These are phyloP conservation scores for Heterobasidion occidentale DNA, from an alignment of 1,284 basidiomycete genomes.

Conservation along the genomic window DNA sequence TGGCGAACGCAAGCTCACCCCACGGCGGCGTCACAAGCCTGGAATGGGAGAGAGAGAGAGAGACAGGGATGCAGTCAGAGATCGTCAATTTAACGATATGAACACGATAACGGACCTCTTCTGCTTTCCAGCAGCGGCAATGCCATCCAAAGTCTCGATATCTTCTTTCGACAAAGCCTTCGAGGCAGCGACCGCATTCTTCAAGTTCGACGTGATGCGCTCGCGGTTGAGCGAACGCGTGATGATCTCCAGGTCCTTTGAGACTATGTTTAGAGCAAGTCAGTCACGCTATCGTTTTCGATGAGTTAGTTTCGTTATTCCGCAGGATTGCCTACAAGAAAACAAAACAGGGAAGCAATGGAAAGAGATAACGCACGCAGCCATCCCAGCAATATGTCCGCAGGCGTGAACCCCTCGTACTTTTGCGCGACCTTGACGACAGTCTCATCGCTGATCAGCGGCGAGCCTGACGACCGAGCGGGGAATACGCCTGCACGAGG, in stretches of 20 bases:
- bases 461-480: background rate
- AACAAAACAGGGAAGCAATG: background rate
- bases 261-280: conserved; percentile 31
- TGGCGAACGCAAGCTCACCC: conserved; percentile 35
- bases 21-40: conserved; percentile 59
- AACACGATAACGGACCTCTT: conserved; percentile 17
- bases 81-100: background rate
- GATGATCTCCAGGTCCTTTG: conserved; percentile 58
- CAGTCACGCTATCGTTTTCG: background rate
- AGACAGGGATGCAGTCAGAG: background rate
- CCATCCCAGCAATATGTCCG: conserved; percentile 2
- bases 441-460: background rate
- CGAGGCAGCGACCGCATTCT: conserved; percentile 39
- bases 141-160: conserved; percentile 52
- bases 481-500: conserved; percentile 1
- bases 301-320: background rate
- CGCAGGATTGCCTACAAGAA: background rate
- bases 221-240: conserved; percentile 72
- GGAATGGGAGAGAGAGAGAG: background rate
- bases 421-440: background rate
- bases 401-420: background rate
- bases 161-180: conserved; percentile 52
- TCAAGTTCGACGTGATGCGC: conserved; percentile 68
- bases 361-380: background rate
- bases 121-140: conserved; percentile 69